phyloP scores from a whole-genome alignment of 345 rosid species.

The Erucastrum elatum region DNA sequence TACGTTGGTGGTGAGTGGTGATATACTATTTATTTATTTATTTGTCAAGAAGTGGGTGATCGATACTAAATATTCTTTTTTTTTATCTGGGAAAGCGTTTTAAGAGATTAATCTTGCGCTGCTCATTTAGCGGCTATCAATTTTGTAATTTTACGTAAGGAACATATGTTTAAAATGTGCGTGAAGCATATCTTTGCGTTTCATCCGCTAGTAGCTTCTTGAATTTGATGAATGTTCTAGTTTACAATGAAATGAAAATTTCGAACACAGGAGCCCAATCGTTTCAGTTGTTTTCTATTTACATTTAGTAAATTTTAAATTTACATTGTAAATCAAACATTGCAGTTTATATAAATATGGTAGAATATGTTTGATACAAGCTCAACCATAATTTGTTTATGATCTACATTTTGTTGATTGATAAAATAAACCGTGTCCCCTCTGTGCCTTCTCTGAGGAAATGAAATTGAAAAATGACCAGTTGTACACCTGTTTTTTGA shows the following conservation, averaged over 20 bases:
- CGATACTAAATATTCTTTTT: not conserved
- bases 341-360: not conserved
- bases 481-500: no score
- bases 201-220: not conserved
- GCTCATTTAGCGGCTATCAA: constrained; percentile 26
- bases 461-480: no score
- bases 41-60: constrained; percentile 7
- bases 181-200: not conserved
- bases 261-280: not conserved
- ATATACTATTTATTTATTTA: not conserved
- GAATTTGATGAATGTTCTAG: not conserved
- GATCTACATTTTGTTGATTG: no score
- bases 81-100: not conserved
- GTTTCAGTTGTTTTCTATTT: not conserved
- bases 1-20: not conserved
- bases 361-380: no score
- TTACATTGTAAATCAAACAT: not conserved
- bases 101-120: not conserved
- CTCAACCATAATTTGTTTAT: no score
- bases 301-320: not conserved
- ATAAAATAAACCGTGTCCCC: no score
- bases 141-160: not conserved
- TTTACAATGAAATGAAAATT: not conserved
- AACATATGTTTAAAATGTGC: constrained; percentile 25
- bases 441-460: no score